A percentile compares a stretch with the other conserved stretches of the same genome.
Evolutionary conservation across 768 basidiomycete species (phyloP).

Genomic region (Tricholoma sp.): DNA sequence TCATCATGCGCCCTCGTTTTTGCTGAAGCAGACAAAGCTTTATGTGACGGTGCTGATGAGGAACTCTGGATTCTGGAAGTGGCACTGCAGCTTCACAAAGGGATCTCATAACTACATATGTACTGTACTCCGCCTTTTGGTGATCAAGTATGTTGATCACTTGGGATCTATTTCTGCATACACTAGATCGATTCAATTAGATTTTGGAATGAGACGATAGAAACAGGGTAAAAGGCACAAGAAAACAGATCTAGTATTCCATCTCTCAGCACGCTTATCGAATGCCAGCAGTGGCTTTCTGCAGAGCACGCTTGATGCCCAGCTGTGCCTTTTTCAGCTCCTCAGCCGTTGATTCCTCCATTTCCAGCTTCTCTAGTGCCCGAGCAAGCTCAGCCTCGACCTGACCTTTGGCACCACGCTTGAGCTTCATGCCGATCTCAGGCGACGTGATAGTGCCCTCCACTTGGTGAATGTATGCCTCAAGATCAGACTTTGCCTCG

Average conservation of each 20-base stretch:
- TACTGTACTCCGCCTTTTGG: no score
- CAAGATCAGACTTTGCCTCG: constrained; percentile 97
- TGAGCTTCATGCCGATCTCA: constrained; percentile 97
- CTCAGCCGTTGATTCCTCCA: constrained; percentile 90
- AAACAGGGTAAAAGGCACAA: constrained; percentile 12
- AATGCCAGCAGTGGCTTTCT: constrained; percentile 93
- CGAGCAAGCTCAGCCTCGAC: constrained; percentile 98
- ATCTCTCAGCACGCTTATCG: constrained; percentile 46
- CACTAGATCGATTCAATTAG: constrained; percentile 8
- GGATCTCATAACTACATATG: constrained; percentile 29
- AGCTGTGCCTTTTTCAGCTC: constrained; percentile 96
- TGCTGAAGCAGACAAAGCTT: constrained; percentile 93
- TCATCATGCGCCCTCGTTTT: constrained; percentile 75
- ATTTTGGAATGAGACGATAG: constrained; percentile 15
- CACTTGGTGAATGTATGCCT: constrained; percentile 96
- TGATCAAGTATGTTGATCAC: no score
- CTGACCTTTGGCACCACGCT: constrained; percentile 91
- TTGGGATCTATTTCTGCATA: neutral
- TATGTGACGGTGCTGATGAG: constrained; percentile 96
- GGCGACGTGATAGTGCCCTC: constrained; percentile 95
- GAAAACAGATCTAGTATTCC: constrained; percentile 16
- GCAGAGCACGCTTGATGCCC: constrained; percentile 91
- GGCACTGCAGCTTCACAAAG: constrained; percentile 72
- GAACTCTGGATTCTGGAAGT: constrained; percentile 93
- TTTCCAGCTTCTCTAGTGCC: constrained; percentile 97